Percentiles rank a stretch among this genome's conserved stretches.
Evolutionary conservation across 176 grass and related monocot genomes (phyloP).

Genomic region (Neostapfia colusana): DNA sequence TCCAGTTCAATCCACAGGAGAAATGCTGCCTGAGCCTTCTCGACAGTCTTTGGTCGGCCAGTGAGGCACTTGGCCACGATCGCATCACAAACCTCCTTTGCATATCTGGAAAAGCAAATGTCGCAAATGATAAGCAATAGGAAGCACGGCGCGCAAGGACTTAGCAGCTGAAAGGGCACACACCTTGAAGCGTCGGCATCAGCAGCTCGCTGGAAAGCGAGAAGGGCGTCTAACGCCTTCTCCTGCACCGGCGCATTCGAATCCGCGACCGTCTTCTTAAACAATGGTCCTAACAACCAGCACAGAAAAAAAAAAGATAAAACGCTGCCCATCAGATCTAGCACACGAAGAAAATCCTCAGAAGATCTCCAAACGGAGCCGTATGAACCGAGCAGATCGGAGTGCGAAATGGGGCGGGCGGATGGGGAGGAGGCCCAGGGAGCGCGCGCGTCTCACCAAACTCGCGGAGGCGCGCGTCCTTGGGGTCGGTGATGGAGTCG

Average conservation of each 20-base stretch:
- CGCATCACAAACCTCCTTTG: constrained; percentile 92
- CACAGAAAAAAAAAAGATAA: not conserved
- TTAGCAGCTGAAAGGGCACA: not conserved
- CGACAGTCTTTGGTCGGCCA: constrained; percentile 95
- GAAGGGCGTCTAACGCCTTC: constrained; percentile 89
- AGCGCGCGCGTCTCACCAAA: constrained; percentile 75
- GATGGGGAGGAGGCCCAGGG: not conserved
- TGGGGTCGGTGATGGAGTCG: constrained; percentile 91
- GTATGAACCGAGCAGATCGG: constrained; percentile 38
- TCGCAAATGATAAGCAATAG: constrained; percentile 17
- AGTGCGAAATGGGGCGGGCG: constrained; percentile 27
- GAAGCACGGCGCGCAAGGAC: constrained; percentile 11
- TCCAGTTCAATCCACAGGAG: constrained; percentile 96
- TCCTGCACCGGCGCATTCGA: constrained; percentile 97
- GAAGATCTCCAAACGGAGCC: constrained; percentile 12
- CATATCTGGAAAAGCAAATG: constrained; percentile 58
- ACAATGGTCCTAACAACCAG: constrained; percentile 69
- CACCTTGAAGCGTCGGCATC: constrained; percentile 88
- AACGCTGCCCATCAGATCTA: constrained; percentile 56
- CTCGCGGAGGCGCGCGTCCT: constrained; percentile 88
- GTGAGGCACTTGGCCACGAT: constrained; percentile 95
- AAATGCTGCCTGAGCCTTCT: constrained; percentile 90
- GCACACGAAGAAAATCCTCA: not conserved
- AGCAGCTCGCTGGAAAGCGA: constrained; percentile 81
- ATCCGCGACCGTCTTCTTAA: constrained; percentile 93